phyloP scores from a whole-genome alignment of 345 rosid species.

The Eucalyptus curtisii region DNA sequence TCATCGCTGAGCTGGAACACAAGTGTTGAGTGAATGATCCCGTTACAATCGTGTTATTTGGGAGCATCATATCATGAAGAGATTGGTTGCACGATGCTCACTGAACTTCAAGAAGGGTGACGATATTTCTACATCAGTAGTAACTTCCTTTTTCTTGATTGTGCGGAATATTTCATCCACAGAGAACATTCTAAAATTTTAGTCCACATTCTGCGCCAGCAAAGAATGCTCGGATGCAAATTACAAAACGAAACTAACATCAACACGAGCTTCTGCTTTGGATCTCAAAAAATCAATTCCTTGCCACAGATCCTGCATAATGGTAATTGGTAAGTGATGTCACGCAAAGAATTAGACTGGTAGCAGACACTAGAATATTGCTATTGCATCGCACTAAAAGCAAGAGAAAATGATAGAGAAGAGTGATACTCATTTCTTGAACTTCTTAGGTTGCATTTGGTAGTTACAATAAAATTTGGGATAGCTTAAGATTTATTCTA shows the following conservation, averaged over 20 bases:
- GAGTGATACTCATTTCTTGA: conserved; percentile 73
- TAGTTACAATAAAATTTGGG: no score
- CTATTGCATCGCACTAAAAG: not conserved
- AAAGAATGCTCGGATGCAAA: not conserved
- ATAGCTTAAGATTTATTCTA: no score
- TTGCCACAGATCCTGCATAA: conserved; percentile 92
- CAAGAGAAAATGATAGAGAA: not conserved
- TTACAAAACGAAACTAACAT: conserved; percentile 33
- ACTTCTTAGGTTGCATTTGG: conserved; percentile 39
- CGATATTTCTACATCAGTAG: not conserved
- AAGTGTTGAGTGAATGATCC: not conserved
- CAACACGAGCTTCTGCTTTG: conserved; percentile 97
- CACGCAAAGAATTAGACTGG: not conserved
- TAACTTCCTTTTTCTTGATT: not conserved
- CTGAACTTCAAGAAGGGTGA: not conserved
- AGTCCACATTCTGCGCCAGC: not conserved
- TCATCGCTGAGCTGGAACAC: not conserved
- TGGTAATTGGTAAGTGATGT: not conserved
- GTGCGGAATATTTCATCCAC: not conserved
- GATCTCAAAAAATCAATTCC: conserved; percentile 91
- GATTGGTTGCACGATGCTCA: not conserved
- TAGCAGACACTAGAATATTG: not conserved
- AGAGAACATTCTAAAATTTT: conserved; percentile 1
- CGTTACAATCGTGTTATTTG: not conserved
- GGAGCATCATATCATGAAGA: not conserved